Evolutionary conservation across 352 stramenopile species (phyloP), one percentile per base, ranked within the genome.

Genomic region (Saprolegnia diclina): DNA sequence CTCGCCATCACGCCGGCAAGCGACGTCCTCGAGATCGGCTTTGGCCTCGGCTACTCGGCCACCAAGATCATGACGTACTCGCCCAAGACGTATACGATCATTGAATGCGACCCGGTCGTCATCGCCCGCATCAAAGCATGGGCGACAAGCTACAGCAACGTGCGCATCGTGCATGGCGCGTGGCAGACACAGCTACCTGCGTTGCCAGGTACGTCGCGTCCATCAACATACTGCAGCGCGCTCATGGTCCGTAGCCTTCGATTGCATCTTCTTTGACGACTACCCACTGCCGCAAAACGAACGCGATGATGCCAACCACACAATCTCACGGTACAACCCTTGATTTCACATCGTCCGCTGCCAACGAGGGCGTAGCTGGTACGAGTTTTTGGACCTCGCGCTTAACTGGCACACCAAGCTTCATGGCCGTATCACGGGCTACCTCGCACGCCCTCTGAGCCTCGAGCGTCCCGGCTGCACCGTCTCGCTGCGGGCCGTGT

Each of bases 211-310:
- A 57, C 19, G 59, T 55, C 16, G 4, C 16, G 5, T 9, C 21
- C 21, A 55, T 21, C 21, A 6, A 21, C 21, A 54, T 10, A 18
- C 5, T 65, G 4, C 11, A 22, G 48, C 16, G 21, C 21, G 16
- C 16, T 65, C 22, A 55, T 40, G 19, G 19, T 63, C 37, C 4
- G 26, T 59, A 46, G 54, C 75, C 22, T 92, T 90, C 29, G 81
- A 92, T 72, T 91, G 85, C 68, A 75, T 91, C 29, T 92, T 91
- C 70, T 92, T 92, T 65, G 85, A 92, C 69, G 85, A 92, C 70
- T 92, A 88, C 46, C 83, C 85, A 45, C 71, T 90, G 32, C 81
- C 83, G 0, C 83, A 91, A 69, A 72, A 88, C 24, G 76, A 76
- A 40, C 26, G 24, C 13, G 55, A 71, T 26, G 46, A 64, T 52